Evolutionary conservation across 768 basidiomycete species (phyloP).

Genomic region (Rhizopogon salebrosus): DNA sequence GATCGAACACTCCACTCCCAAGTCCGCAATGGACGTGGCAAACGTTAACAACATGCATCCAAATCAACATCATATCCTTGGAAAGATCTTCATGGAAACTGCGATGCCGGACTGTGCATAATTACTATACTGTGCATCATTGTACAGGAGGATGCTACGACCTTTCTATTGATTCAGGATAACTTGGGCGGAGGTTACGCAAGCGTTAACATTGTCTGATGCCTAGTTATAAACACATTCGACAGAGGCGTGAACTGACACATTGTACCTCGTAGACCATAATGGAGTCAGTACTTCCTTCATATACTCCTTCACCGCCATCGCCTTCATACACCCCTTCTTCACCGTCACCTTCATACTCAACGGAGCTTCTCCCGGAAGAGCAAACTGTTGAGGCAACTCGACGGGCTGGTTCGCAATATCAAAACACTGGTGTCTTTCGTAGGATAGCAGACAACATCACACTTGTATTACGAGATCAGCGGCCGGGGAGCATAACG

Average conservation of each 20-base stretch:
- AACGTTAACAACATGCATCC: not conserved
- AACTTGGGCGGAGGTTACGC: not conserved
- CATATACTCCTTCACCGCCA: constrained; percentile 3
- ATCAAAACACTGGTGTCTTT: constrained; percentile 13
- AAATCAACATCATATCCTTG: not conserved
- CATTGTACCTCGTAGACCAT: not conserved
- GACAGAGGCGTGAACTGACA: not conserved
- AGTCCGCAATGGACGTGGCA: not conserved
- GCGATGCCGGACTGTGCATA: not conserved
- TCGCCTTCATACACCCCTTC: constrained; percentile 52
- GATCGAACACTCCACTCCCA: too few relatives aligned
- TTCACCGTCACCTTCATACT: constrained; percentile 49
- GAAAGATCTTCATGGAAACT: not conserved
- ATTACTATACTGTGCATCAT: too few relatives aligned
- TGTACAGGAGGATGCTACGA: too few relatives aligned
- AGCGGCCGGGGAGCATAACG: constrained; percentile 16
- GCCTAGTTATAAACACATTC: not conserved
- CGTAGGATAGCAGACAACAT: constrained; percentile 25
- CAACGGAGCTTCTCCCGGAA: constrained; percentile 41
- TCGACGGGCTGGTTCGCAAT: constrained; percentile 11
- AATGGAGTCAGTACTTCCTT: constrained; percentile 3
- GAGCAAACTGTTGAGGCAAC: constrained; percentile 49
- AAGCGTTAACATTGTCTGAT: not conserved
- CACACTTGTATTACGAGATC: constrained; percentile 19
- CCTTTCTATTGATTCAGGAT: too few relatives aligned